Conservation (phyloP, 2,329 filamentous ascomycete species). For the Blumeriella jaapii region DNA sequence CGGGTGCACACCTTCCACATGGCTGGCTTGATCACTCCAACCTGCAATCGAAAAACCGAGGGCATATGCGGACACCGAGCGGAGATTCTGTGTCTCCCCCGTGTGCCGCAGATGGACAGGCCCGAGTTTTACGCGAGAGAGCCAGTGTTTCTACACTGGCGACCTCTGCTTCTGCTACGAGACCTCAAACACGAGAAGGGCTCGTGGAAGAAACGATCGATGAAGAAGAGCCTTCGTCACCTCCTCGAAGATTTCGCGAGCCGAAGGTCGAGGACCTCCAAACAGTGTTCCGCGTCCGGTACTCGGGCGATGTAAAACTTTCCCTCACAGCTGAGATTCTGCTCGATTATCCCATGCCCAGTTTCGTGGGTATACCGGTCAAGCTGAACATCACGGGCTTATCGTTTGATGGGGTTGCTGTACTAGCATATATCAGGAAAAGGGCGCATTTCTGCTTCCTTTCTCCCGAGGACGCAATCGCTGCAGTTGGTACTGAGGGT, state of each 20-base stretch:
- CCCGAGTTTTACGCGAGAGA: constrained; percentile 39
- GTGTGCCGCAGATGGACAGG: constrained; percentile 29
- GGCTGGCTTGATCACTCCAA: constrained; percentile 33
- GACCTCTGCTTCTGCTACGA: constrained; percentile 40
- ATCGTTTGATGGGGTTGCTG: constrained; percentile 88
- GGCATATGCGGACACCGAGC: constrained; percentile 24
- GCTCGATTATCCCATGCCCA: constrained; percentile 96
- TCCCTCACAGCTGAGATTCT: constrained; percentile 90
- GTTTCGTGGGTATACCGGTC: constrained; percentile 90
- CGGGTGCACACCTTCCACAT: constrained; percentile 52
- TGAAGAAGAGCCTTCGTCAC: constrained; percentile 26
- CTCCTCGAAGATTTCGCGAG: constrained; percentile 51
- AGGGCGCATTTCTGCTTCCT: constrained; percentile 90
- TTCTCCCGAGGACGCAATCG: constrained; percentile 78
- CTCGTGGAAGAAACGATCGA: constrained; percentile 24
- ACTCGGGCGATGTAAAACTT: constrained; percentile 76
- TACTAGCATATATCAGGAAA: constrained; percentile 82
- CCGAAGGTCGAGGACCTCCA: constrained; percentile 79
- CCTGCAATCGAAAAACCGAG: constrained; percentile 12
- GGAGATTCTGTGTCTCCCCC: constrained; percentile 24
- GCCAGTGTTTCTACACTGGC: constrained; percentile 51
- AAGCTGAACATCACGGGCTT: constrained; percentile 91
- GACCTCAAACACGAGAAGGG: constrained; percentile 46
- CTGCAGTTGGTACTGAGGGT: constrained; percentile 39
- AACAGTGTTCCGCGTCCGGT: constrained; percentile 81